Evolutionary conservation across 108 stramenopile species (phyloP).

Genomic region (Discostella stelligeroides): DNA sequence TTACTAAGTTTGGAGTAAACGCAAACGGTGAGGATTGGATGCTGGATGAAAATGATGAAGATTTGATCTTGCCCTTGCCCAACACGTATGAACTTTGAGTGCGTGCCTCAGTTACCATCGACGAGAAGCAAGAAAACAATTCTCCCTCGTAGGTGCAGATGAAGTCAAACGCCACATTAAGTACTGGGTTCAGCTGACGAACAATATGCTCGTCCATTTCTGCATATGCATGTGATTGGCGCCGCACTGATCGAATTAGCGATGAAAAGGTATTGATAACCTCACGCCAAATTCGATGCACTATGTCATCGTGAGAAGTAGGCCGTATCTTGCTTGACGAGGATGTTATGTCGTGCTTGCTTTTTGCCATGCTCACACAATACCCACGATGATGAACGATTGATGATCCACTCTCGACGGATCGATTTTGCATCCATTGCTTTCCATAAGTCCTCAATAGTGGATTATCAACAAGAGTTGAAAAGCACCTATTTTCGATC

Average conservation of each 20-base stretch:
- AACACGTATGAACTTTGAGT: constrained; percentile 1
- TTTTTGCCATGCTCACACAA: background rate
- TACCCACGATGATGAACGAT: constrained; percentile 36
- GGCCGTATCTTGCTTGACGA: background rate
- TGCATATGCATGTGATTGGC: constrained; percentile 23
- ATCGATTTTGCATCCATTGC: constrained; percentile 5
- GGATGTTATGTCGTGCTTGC: constrained; percentile 3
- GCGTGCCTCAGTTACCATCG: constrained; percentile 23
- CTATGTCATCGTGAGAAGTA: constrained; percentile 24
- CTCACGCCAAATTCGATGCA: constrained; percentile 43
- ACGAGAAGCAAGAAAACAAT: constrained; percentile 42
- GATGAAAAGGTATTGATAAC: constrained; percentile 33
- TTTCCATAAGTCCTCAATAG: constrained; percentile 25
- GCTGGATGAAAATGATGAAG: constrained; percentile 29
- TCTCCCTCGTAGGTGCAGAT: constrained; percentile 34
- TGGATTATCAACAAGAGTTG: constrained; percentile 40
- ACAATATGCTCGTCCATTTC: constrained; percentile 28
- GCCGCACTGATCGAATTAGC: constrained; percentile 29
- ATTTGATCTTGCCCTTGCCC: constrained; percentile 11
- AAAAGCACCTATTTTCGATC: constrained; percentile 24
- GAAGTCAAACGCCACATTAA: constrained; percentile 38
- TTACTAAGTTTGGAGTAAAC: constrained; percentile 40
- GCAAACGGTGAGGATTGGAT: constrained; percentile 38
- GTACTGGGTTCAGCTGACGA: constrained; percentile 24
- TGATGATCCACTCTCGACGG: background rate